These are phyloP conservation scores for Tolypocladium capitatum DNA, from an alignment of 2,329 filamentous ascomycete species.

Conservation along the genomic window DNA sequence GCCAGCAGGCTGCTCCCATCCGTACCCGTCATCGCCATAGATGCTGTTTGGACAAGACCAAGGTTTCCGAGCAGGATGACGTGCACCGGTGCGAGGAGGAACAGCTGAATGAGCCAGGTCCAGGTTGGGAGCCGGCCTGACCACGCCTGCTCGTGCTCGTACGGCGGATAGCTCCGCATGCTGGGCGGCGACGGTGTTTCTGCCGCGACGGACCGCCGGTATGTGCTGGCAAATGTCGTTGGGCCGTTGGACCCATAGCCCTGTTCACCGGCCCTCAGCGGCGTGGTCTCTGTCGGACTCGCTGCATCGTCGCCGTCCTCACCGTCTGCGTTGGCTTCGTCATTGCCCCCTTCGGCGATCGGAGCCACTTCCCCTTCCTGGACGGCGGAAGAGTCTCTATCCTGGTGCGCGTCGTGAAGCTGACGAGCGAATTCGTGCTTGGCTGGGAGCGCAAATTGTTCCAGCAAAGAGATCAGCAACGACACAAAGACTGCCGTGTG, in stretches of 20 bases:
- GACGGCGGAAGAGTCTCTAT: constrained; percentile 22
- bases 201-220: constrained; percentile 31
- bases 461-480: constrained; percentile 60
- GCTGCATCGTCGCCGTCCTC: constrained; percentile 13
- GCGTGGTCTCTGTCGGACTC: constrained; percentile 37
- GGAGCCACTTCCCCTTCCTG: constrained; percentile 16
- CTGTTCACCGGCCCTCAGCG: constrained; percentile 28
- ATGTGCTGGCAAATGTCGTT: constrained; percentile 42
- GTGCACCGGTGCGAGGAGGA: constrained; percentile 65
- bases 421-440: constrained; percentile 57
- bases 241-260: constrained; percentile 24
- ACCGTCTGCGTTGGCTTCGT: constrained; percentile 3
- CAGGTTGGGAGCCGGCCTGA: constrained; percentile 65
- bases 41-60: constrained; percentile 56
- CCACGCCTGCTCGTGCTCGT: constrained; percentile 72
- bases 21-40: constrained; percentile 66
- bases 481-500: constrained; percentile 64
- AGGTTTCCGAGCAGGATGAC: constrained; percentile 68
- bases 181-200: constrained; percentile 13
- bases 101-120: constrained; percentile 79
- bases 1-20: constrained; percentile 65
- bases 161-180: constrained; percentile 26
- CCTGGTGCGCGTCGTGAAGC: constrained; percentile 36
- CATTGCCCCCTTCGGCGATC: background rate
- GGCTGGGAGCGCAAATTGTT: constrained; percentile 62